Evolutionary conservation across 164 flowering plant genomes (phyloP).

Genomic region (Brasenia schreberi): DNA sequence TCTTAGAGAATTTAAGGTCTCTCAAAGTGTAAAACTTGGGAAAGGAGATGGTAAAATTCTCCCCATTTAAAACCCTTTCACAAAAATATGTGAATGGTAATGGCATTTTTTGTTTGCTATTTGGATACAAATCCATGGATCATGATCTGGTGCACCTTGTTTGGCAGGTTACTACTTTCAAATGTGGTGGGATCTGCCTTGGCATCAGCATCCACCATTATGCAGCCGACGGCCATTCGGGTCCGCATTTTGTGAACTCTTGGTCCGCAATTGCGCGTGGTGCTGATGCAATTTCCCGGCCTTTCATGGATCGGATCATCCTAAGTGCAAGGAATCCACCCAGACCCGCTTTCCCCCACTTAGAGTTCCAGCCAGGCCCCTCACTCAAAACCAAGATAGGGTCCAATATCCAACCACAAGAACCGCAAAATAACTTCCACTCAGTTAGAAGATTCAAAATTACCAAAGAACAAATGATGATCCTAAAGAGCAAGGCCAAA

Average conservation of each 20-base stretch:
- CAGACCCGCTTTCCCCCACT: constrained; percentile 8
- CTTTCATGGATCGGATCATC: constrained; percentile 22
- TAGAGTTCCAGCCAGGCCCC: constrained; percentile 22
- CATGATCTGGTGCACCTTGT: neutral
- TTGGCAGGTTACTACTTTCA: constrained; percentile 30
- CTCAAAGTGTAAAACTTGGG: no score
- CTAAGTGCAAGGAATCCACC: constrained; percentile 16
- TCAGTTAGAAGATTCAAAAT: neutral
- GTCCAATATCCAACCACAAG: neutral
- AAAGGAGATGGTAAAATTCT: neutral
- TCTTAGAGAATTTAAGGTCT: no score
- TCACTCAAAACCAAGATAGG: constrained; percentile 1
- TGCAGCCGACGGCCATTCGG: constrained; percentile 29
- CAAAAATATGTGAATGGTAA: neutral
- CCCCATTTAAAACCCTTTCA: neutral
- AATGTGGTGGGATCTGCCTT: constrained; percentile 24
- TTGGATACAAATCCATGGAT: neutral
- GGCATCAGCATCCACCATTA: constrained; percentile 23
- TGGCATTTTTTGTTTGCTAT: neutral
- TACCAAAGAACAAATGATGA: neutral
- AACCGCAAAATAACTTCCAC: neutral
- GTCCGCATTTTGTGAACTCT: constrained; percentile 25
- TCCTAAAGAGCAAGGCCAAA: neutral
- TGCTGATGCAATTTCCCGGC: constrained; percentile 5
- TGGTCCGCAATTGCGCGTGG: constrained; percentile 46